Evolutionary conservation across 2,329 filamentous ascomycete genomes (phyloP), one percentile per base, ranked within the genome.

Genomic region (Arthrocladium fulminans): DNA sequence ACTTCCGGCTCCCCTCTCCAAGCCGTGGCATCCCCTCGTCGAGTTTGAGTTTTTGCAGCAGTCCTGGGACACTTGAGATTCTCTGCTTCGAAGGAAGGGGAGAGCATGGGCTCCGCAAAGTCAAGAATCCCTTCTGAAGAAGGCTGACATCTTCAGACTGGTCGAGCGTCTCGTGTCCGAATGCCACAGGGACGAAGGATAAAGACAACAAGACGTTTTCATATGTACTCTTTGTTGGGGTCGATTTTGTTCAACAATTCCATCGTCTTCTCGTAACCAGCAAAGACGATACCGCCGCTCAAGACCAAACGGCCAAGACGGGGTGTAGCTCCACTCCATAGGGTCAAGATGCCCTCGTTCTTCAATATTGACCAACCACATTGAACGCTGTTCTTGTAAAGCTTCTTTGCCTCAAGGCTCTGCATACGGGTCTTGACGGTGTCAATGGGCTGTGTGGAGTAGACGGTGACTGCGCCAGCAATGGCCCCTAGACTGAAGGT

Each of bases 391-490:
- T 94, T 96, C 63, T 85, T 88, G 63, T 98, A 98, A 52, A 83
- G 70, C 37, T 70, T 73, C 53, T 77, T 79, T 27, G 90, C 87
- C 66, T 96, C 88, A 52, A 96, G 83, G 57, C 88, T 94, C 76
- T 98, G 92, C 92, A 98, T 98, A 53, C 88, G 76, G 42, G 92
- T 98, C 78, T 98, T 98, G 65, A 98, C 78, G 0, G 90, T 97
- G 66, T 98, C 92, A 37, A 98, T 70, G 1, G 81, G 81, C 67
- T 84, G 82, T 1, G 81, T 76, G 20, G 67, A 67, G 59, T 74
- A 75, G 48, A 98, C 92, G 1, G 92, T 98, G 53, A 97, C 88
- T 3, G 94, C 70, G 2, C 92, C 92, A 0, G 92, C 90, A 20
- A 92, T 68, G 19, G 86, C 90, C 46, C 92, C 92, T 59, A 96